phyloP scores from a whole-genome alignment of 148 eudicot genomes.

The Rhododendron vialii region DNA sequence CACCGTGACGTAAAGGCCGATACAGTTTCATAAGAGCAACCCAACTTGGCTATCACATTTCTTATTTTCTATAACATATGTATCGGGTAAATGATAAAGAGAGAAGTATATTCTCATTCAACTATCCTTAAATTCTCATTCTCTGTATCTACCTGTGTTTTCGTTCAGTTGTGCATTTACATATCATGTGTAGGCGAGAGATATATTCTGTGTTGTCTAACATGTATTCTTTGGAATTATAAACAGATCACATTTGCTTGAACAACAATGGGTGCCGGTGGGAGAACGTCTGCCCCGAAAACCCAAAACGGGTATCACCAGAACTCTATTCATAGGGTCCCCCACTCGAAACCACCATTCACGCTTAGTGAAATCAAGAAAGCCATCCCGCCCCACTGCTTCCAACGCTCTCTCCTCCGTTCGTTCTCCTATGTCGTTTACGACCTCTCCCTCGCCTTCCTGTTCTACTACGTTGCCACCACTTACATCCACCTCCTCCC shows the following conservation, averaged over 20 bases:
- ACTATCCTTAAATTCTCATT: neutral
- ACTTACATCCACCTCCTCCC: constrained; percentile 30
- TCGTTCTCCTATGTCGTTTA: constrained; percentile 39
- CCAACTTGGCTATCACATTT: neutral
- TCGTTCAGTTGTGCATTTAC: neutral
- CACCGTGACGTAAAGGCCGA: neutral
- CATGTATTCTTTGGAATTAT: neutral
- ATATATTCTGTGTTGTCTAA: neutral
- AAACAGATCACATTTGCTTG: neutral
- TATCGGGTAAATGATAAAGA: neutral
- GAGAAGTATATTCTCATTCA: neutral
- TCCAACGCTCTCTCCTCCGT: constrained; percentile 39
- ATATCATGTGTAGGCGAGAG: neutral
- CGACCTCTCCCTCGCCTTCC: constrained; percentile 26
- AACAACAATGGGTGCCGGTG: constrained; percentile 36
- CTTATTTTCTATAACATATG: neutral
- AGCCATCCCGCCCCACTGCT: constrained; percentile 60
- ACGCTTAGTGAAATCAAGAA: constrained; percentile 48
- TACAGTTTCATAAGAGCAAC: neutral
- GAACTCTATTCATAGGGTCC: constrained; percentile 27
- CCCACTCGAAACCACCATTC: constrained; percentile 51
- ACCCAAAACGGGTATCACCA: constrained; percentile 9
- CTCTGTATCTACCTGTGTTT: neutral
- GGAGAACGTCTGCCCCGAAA: constrained; percentile 15
- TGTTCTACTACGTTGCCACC: constrained; percentile 35